phyloP scores from a whole-genome alignment of 768 basidiomycete species.

The Leccinellum rugosiceps region DNA sequence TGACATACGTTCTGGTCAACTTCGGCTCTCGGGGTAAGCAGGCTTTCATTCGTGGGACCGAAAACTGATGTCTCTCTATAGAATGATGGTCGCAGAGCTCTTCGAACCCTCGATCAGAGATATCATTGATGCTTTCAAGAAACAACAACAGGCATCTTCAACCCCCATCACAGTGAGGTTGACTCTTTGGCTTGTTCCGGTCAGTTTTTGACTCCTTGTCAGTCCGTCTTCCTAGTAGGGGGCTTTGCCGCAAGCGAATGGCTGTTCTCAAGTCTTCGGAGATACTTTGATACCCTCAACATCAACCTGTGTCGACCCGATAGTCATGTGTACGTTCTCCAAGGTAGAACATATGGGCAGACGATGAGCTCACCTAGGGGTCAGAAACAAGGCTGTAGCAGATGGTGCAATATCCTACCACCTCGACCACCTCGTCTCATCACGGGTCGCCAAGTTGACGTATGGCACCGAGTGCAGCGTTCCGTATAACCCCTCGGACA shows the following conservation, averaged over 20 bases:
- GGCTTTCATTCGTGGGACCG: not conserved
- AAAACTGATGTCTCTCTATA: conserved; percentile 13
- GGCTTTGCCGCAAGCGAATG: conserved; percentile 52
- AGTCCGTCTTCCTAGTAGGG: conserved; percentile 50
- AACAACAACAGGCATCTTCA: conserved; percentile 30
- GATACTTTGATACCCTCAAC: conserved; percentile 35
- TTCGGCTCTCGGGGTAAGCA: conserved; percentile 37
- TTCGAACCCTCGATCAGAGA: conserved; percentile 44
- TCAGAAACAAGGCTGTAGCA: conserved; percentile 49
- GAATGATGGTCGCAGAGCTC: conserved; percentile 38
- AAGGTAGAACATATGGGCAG: not conserved
- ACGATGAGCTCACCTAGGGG: conserved; percentile 9
- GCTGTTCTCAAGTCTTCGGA: conserved; percentile 43
- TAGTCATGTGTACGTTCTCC: conserved; percentile 46
- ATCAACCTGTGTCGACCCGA: conserved; percentile 49
- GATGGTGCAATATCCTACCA: conserved; percentile 45
- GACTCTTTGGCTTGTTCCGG: not conserved
- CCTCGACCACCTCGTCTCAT: conserved; percentile 47
- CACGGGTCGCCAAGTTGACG: conserved; percentile 45
- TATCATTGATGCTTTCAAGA: conserved; percentile 35
- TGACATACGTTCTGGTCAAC: conserved; percentile 39
- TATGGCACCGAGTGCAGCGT: conserved; percentile 44
- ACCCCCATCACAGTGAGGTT: conserved; percentile 32
- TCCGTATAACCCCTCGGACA: conserved; percentile 32
- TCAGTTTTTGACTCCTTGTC: not conserved